Evolutionary conservation across 345 rosid species (phyloP).

Genomic region (Iberis pinnata): DNA sequence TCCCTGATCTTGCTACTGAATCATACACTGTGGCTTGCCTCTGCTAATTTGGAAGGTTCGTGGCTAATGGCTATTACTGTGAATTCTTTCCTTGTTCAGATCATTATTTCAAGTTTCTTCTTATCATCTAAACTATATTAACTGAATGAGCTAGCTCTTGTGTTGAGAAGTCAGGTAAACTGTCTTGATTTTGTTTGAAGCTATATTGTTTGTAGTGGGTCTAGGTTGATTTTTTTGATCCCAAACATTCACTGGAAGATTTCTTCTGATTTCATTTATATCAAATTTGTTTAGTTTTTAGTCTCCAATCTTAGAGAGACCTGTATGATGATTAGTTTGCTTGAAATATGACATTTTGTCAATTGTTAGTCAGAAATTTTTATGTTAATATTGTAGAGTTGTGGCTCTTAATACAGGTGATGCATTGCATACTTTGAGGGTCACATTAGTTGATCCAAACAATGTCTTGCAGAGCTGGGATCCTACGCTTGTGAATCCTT

Average conservation of each 20-base stretch:
- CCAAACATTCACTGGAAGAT: too few species aligned
- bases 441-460: slow-evolving; percentile 71
- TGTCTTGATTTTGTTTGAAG: slow-evolving; percentile 1
- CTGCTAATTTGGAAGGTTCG: slow-evolving; percentile 34
- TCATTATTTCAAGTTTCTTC: slow-evolving; percentile 17
- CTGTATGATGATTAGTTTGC: neutral
- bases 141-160: neutral
- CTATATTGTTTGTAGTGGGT: neutral
- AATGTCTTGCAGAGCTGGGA: slow-evolving; percentile 98
- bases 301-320: neutral
- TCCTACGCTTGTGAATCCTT: slow-evolving; percentile 92
- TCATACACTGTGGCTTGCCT: slow-evolving; percentile 21
- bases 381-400: slow-evolving; percentile 7
- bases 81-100: slow-evolving; percentile 3
- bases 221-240: slow-evolving; percentile 15
- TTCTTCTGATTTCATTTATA: neutral
- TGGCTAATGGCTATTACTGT: slow-evolving; percentile 10
- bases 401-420: slow-evolving; percentile 57
- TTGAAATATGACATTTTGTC: neutral
- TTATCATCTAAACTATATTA: neutral
- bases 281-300: neutral
- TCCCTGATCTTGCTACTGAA: slow-evolving; percentile 15
- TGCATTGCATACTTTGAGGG: slow-evolving; percentile 80
- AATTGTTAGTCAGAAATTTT: neutral
- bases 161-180: neutral